These are phyloP conservation scores for Leptosphaerulina australis DNA, from an alignment of 2,329 filamentous ascomycete genomes.

Conservation along the genomic window DNA sequence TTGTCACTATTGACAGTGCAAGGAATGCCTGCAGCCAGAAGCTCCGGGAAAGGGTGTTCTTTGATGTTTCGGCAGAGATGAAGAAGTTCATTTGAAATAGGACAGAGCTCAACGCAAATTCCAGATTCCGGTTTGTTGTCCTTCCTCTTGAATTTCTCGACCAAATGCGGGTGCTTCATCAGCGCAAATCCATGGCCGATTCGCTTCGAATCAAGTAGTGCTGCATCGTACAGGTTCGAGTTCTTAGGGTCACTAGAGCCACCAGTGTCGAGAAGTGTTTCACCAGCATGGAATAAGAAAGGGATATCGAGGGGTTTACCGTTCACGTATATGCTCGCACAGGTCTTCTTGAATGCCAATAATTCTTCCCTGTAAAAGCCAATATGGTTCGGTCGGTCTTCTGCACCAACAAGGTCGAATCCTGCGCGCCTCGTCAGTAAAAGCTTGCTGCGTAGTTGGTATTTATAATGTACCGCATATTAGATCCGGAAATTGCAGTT, in stretches of 20 bases:
- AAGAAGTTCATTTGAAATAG: constrained; percentile 77
- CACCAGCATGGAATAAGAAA: constrained; percentile 78
- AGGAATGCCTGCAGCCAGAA: constrained; percentile 74
- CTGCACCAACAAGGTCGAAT: constrained; percentile 71
- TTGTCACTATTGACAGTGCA: constrained; percentile 79
- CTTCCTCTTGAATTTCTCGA: constrained; percentile 63
- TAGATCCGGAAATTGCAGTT: constrained; percentile 61
- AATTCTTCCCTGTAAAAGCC: constrained; percentile 65
- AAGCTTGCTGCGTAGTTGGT: no score
- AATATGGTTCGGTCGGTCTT: constrained; percentile 67
- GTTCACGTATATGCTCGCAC: constrained; percentile 41
- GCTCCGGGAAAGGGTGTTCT: constrained; percentile 69
- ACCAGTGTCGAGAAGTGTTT: constrained; percentile 70
- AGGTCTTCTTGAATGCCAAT: constrained; percentile 61
- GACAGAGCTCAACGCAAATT: constrained; percentile 76
- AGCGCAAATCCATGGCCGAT: constrained; percentile 77
- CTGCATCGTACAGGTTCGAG: constrained; percentile 71
- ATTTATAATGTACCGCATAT: constrained; percentile 66
- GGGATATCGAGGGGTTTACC: constrained; percentile 63
- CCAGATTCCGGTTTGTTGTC: constrained; percentile 35
- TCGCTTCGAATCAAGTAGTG: constrained; percentile 68
- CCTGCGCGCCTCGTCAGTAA: constrained; percentile 51
- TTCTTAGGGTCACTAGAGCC: constrained; percentile 62
- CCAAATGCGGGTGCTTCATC: constrained; percentile 66
- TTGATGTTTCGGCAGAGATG: constrained; percentile 69